Evolutionary conservation across 352 stramenopile genomes (phyloP).

Genomic region (Phytopythium delawarense): DNA sequence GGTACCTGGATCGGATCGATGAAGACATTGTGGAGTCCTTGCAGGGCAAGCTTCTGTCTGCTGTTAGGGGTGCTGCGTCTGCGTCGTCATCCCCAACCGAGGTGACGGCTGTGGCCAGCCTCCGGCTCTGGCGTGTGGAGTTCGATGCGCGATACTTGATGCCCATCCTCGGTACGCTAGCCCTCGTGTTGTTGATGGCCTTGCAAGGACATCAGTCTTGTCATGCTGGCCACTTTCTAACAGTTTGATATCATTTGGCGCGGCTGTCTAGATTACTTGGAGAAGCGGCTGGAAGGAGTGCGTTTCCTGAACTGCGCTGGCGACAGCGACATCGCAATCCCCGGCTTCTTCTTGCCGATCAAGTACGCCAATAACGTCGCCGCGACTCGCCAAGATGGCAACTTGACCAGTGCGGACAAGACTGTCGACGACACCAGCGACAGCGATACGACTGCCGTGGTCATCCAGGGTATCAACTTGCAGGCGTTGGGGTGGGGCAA

Average conservation of each 20-base stretch:
- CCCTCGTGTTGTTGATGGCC: too few species aligned
- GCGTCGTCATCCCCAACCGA: neutral
- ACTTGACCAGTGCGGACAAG: neutral
- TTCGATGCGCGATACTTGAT: slow-evolving; percentile 68
- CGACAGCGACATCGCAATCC: slow-evolving; percentile 35
- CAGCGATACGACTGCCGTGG: slow-evolving; percentile 6
- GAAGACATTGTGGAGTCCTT: slow-evolving; percentile 23
- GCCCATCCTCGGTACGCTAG: slow-evolving; percentile 38
- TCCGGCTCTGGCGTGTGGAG: slow-evolving; percentile 69
- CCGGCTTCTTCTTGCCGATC: slow-evolving; percentile 58
- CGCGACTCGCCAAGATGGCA: neutral
- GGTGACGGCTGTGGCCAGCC: neutral
- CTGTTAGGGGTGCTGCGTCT: neutral
- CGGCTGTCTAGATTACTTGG: slow-evolving; percentile 34
- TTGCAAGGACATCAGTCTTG: too few species aligned
- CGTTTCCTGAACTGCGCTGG: slow-evolving; percentile 38
- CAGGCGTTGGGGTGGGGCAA: slow-evolving; percentile 5
- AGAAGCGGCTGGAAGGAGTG: slow-evolving; percentile 35
- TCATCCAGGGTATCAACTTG: slow-evolving; percentile 50
- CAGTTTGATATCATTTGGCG: neutral
- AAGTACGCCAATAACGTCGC: slow-evolving; percentile 1
- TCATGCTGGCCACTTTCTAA: neutral
- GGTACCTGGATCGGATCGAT: slow-evolving; percentile 56
- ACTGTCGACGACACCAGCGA: neutral
- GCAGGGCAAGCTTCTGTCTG: slow-evolving; percentile 14